Evolutionary conservation across 192 early-diverging fungal species (phyloP).

Genomic region (Linnemannia hyalina): DNA sequence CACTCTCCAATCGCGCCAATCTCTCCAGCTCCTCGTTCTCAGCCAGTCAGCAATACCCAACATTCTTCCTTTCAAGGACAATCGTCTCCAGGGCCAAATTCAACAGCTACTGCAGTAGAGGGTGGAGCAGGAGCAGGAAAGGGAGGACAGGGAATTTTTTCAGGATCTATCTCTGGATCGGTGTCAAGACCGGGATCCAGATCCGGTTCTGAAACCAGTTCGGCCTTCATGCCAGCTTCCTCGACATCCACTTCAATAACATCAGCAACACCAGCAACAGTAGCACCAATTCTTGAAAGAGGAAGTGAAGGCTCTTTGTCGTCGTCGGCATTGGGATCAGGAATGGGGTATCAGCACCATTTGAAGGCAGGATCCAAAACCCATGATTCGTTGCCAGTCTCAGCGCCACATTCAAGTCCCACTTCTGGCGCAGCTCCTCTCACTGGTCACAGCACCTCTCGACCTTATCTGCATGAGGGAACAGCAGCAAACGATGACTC

Average conservation of each 20-base stretch:
- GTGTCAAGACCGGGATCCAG: constrained; percentile 30
- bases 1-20: constrained; percentile 9
- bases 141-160: not conserved
- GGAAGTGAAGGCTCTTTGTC: not conserved
- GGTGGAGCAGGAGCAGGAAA: not conserved
- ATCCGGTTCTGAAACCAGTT: constrained; percentile 22
- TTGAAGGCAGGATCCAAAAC: not conserved
- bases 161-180: constrained; percentile 4
- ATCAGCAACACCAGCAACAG: not conserved
- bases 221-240: not conserved
- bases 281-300: not conserved
- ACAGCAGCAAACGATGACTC: constrained; percentile 4
- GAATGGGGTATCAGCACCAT: constrained; percentile 8
- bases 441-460: not conserved
- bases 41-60: not conserved
- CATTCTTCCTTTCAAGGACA: constrained; percentile 23
- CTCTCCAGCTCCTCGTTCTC: not conserved
- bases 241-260: not conserved
- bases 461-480: not conserved
- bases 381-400: not conserved
- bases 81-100: too few relatives aligned
- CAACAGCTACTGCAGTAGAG: not conserved
- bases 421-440: not conserved
- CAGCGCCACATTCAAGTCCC: not conserved
- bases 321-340: not conserved